Percentiles rank a stretch among this genome's conserved stretches.
phyloP scores from a whole-genome alignment of 208 protist species.

The Blechomonas ayalai region DNA sequence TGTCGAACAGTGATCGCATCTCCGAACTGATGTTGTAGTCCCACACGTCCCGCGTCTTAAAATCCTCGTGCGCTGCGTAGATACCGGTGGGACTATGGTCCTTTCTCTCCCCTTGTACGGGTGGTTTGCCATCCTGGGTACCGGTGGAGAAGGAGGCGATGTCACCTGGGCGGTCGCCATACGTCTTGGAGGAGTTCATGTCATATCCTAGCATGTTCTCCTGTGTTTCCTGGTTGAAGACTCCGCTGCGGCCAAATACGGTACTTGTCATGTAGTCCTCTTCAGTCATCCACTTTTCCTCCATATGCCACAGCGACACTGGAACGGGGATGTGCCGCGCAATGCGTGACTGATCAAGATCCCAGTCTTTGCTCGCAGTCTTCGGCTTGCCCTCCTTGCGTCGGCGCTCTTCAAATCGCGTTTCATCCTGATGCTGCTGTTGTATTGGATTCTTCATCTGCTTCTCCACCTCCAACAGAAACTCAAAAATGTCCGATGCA shows the following conservation, averaged over 20 bases:
- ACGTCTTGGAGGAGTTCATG: constrained; percentile 73
- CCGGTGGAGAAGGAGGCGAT: constrained; percentile 39
- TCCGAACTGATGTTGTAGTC: constrained; percentile 68
- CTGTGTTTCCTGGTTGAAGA: constrained; percentile 86
- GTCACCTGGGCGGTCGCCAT: constrained; percentile 71
- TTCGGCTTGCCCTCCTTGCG: constrained; percentile 25
- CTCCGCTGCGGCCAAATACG: constrained; percentile 75
- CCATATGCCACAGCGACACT: constrained; percentile 83
- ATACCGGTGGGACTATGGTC: constrained; percentile 78
- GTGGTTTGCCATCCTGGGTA: constrained; percentile 37
- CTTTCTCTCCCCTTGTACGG: constrained; percentile 68
- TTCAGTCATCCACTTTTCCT: constrained; percentile 87
- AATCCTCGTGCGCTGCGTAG: constrained; percentile 69
- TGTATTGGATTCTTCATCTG: constrained; percentile 74
- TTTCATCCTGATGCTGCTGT: constrained; percentile 51
- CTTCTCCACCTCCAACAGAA: constrained; percentile 85
- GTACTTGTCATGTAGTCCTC: constrained; percentile 78
- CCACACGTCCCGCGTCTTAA: constrained; percentile 81
- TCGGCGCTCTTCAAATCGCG: constrained; percentile 53
- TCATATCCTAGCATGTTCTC: constrained; percentile 77
- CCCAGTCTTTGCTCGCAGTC: constrained; percentile 52
- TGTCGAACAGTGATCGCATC: constrained; percentile 72
- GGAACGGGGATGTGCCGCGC: constrained; percentile 84
- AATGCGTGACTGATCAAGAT: constrained; percentile 63
- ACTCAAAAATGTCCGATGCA: constrained; percentile 79